Base-by-base conservation (phyloP, 2,329 filamentous ascomycete species). In the Ascochyta fabae region DNA sequence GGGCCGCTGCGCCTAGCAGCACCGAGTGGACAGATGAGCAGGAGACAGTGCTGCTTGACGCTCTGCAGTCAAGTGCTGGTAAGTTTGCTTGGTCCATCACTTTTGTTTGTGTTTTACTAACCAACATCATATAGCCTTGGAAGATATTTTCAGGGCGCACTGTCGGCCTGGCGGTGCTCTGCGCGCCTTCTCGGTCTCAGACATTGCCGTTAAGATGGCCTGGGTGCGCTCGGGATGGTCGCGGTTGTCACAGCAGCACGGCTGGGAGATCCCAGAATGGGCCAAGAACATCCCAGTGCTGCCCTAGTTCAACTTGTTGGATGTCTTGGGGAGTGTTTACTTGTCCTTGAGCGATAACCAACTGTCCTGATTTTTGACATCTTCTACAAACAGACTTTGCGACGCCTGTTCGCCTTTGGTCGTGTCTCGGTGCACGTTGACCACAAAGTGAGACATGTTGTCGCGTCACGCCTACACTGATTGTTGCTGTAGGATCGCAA, bases 11-110 rank as follows among this genome's bases (percentile, higher is more conserved):
- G 15, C 35, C n/a, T 51, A 60, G 9, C n/a, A 46, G 15, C 57
- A 62, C 2, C 35, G 56, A 23, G 46, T 80, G 77, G 77, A 69
- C 60, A 0, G 58, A 68, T 8, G 56, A 65, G 3, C 65, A 78
- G 48, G 56, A 71, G 1, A 49, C 39, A 2, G 73, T 72, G 9
- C 61, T 81, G 36, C 51, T 75, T 24, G 67, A 72, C 4, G 68
- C 66, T 3, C 35, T 76, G 51, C 27, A 64, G 36, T 50, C 56
- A 7, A 71, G 59, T 56, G 43, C 62, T 13, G 62, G 73, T 74
- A 60, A 47, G 71, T 61, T 27, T 45, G 9, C 10, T 8, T 26
- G 6, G 4, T 1, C 2, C 24, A 16, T 22, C 13, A 6, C 5
- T 2, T 8, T 29, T n/a, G 1, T 6, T 43, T 15, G 8, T 26